Evolutionary conservation across 169 alveolate species (phyloP), one percentile per base, ranked within the genome.

Genomic region (Cytauxzoon felis): DNA sequence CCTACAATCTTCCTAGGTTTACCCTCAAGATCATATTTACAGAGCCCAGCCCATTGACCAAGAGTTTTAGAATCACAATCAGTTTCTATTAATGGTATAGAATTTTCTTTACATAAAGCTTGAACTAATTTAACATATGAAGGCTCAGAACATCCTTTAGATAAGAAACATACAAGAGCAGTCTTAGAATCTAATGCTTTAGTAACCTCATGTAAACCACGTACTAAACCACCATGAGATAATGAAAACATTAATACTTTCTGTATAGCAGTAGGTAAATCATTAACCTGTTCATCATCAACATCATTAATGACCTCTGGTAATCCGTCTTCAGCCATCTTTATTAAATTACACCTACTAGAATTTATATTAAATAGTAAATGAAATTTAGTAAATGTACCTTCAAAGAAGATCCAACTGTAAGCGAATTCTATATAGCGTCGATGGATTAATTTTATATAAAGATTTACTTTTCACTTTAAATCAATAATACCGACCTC

Each of bases 31-130:
- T 94, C 98, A 73, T 91, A 87, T 79, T 92, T 93, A 94, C 95
- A 96, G 47, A 93, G 94, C 38, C 99, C 98, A 54, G 96, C 95
- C 99, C 98, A 94, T 83, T 95, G 94, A 54, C 99, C 98, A 68
- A 96, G 87, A 24, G 91, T 94, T 82, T 90, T 89, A 83, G 96
- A 91, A 82, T 93, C 97, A 57, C 41, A 52, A 3, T 93, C 96
- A 48, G 96, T 93, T 66, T 87, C 93, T 50, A 94, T 82, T 63
- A 95, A 78, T 2, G 98, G 98, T 40, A 94, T 92, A 42, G 88
- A 81, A 87, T 93, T 88, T 62, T 92, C 97, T 62, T 89, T 82
- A 84, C 96, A 89, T 45, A 92, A 88, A 24, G 96, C 93, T 71
- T 87, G 88, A 58, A 95, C 90, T 56, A 95, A 89, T 80, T 93